Percentiles rank a stretch among this genome's conserved stretches.
Evolutionary conservation across 2,329 filamentous ascomycete genomes (phyloP).

Genomic region (Talaromyces sp.): DNA sequence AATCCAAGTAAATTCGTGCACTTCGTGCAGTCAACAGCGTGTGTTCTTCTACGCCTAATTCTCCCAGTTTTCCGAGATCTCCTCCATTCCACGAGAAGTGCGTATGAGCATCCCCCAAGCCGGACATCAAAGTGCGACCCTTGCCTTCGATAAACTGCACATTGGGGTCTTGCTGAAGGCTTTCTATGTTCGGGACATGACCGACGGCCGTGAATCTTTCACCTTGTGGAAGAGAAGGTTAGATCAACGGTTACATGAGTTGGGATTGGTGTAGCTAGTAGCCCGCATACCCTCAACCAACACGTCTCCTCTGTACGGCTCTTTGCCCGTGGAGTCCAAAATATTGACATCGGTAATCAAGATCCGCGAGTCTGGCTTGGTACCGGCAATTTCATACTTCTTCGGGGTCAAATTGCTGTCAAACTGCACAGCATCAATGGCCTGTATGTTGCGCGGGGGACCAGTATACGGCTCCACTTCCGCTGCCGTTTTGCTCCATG

Average conservation of each 20-base stretch:
- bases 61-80: slow-evolving; percentile 37
- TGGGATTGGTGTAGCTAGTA: no score
- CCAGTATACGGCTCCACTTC: slow-evolving; percentile 15
- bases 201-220: slow-evolving; percentile 32
- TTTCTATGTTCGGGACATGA: slow-evolving; percentile 24
- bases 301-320: slow-evolving; percentile 36
- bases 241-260: background rate
- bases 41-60: slow-evolving; percentile 44
- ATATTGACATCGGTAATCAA: slow-evolving; percentile 14
- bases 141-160: slow-evolving; percentile 34
- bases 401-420: slow-evolving; percentile 26
- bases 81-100: slow-evolving; percentile 46
- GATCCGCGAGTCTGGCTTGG: background rate
- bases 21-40: slow-evolving; percentile 38
- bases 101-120: slow-evolving; percentile 45
- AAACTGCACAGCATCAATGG: slow-evolving; percentile 25
- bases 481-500: background rate
- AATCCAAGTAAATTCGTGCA: slow-evolving; percentile 43
- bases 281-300: slow-evolving; percentile 28
- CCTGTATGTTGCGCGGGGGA: slow-evolving; percentile 20
- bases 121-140: slow-evolving; percentile 45
- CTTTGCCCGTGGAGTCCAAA: slow-evolving; percentile 33
- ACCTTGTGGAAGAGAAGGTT: slow-evolving; percentile 12
- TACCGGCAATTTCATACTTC: slow-evolving; percentile 17
- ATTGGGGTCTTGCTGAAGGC: slow-evolving; percentile 22